Evolutionary conservation across 129 eudicot species (phyloP), one percentile per base, ranked within the genome.

Genomic region (Escallonia rubra): DNA sequence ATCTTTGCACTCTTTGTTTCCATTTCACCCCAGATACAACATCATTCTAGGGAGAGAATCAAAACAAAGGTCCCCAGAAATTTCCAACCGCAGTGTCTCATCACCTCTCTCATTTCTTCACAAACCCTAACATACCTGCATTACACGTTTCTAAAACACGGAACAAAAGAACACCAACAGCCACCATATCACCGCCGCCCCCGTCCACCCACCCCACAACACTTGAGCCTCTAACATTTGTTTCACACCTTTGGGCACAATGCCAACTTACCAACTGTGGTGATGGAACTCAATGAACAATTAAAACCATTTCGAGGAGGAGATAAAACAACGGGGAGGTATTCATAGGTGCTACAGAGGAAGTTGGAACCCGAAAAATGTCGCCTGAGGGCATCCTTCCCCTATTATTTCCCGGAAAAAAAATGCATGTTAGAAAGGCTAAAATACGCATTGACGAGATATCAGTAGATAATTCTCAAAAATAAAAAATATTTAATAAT

Each of bases 271-370:
- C 59, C 59, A 54, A 54, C 34, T 0, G 34, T 14, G 59, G 7
- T 54, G 3, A 12, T 54, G 15, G 23, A 34, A 16, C 14, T n/a
- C 13, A 2, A 2, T 16, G 34, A 2, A 6, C 6, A 0, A n/a
- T 7, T n/a, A 12, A 54, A 54, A 54, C 59, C 59, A 54, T 54
- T 54, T 11, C 59, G 59, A 14, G 59, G 59, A n/a, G 59, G 59
- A 3, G 59, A 8, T 8, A 54, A 14, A 11, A 54, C 34, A 12
- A 54, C 59, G 6, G 59, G 59, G 3, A 54, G 59, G 23, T 34
- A 54, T n/a, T 54, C 23, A 34, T 54, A 54, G 16, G 13, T 54
- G 34, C 7, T 14, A 34, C 59, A 54, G 59, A 16, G 2, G 14
- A 54, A 54, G 13, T 7, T 12, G 13, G 59, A 11, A 4, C 14